Conservation (phyloP, 2,329 filamentous ascomycete species). For the Ascochyta viciae-villosae region DNA sequence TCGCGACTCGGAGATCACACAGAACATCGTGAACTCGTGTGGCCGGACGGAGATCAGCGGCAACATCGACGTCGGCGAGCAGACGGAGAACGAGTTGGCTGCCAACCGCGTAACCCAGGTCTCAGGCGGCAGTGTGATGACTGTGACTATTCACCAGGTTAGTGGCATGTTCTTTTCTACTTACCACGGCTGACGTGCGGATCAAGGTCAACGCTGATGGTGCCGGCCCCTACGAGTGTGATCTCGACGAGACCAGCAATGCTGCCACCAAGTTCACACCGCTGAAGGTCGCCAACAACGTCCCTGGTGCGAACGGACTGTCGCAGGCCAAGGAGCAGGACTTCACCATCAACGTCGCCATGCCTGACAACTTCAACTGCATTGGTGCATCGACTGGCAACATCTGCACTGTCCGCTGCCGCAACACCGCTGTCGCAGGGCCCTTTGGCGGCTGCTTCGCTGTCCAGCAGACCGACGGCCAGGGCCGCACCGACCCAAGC, state of each 20-base stretch:
- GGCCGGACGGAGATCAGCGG: conserved; percentile 46
- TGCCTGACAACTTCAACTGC: conserved; percentile 63
- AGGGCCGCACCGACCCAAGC: conserved; percentile 32
- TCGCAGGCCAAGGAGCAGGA: conserved; percentile 63
- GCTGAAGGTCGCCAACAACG: conserved; percentile 64
- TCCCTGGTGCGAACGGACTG: conserved; percentile 65
- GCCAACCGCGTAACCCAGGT: conserved; percentile 41
- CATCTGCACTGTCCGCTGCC: conserved; percentile 68
- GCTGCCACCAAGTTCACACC: conserved; percentile 55
- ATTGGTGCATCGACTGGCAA: conserved; percentile 62
- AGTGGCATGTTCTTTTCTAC: neutral
- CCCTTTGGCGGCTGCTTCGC: conserved; percentile 70
- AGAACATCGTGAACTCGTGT: conserved; percentile 49
- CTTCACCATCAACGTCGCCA: conserved; percentile 66
- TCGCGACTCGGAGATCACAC: conserved; percentile 44
- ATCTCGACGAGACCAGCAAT: conserved; percentile 65
- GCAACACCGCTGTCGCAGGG: conserved; percentile 66
- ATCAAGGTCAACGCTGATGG: conserved; percentile 67
- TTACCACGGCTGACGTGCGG: neutral
- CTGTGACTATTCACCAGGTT: conserved; percentile 55
- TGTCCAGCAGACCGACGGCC: conserved; percentile 62
- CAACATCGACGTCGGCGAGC: conserved; percentile 50
- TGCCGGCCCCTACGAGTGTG: conserved; percentile 69
- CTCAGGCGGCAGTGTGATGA: conserved; percentile 32
- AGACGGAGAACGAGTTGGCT: conserved; percentile 47